These are phyloP conservation scores for Macrolepiota dolichaula DNA, from an alignment of 768 basidiomycete genomes.

Conservation along the genomic window DNA sequence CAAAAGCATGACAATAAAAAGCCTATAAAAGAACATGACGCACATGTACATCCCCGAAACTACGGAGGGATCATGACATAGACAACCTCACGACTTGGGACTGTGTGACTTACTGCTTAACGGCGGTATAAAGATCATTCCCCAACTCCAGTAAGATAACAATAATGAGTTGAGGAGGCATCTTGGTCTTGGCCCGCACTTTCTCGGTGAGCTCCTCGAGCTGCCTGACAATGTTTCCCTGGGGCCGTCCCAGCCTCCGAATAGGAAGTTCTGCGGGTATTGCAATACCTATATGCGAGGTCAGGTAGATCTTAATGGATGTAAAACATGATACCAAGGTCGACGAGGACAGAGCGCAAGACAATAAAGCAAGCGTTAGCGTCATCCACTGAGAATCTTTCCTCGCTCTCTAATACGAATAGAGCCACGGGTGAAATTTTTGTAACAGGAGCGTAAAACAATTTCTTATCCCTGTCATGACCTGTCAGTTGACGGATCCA, in stretches of 20 bases:
- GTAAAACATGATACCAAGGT: slow-evolving; percentile 48
- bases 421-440: slow-evolving; percentile 60
- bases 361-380: slow-evolving; percentile 51
- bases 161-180: slow-evolving; percentile 54
- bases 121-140: slow-evolving; percentile 10
- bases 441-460: slow-evolving; percentile 49
- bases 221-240: slow-evolving; percentile 29
- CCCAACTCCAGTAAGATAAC: slow-evolving; percentile 40
- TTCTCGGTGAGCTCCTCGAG: slow-evolving; percentile 45
- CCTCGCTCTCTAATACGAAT: slow-evolving; percentile 53
- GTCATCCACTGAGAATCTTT: slow-evolving; percentile 43
- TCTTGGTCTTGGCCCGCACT: slow-evolving; percentile 33
- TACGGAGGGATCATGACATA: slow-evolving; percentile 20
- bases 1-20: background rate
- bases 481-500: slow-evolving; percentile 32
- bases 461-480: slow-evolving; percentile 72
- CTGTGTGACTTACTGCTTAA: slow-evolving; percentile 12
- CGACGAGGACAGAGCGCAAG: slow-evolving; percentile 25
- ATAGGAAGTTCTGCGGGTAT: slow-evolving; percentile 2
- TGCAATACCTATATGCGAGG: slow-evolving; percentile 51
- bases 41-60: slow-evolving; percentile 59
- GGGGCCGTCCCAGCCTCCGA: background rate
- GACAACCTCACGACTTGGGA: background rate
- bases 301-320: slow-evolving; percentile 32
- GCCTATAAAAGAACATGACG: background rate